These are phyloP conservation scores for Mortierella sp. DNA, from an alignment of 371 early-diverging fungal genomes.

Conservation along the genomic window DNA sequence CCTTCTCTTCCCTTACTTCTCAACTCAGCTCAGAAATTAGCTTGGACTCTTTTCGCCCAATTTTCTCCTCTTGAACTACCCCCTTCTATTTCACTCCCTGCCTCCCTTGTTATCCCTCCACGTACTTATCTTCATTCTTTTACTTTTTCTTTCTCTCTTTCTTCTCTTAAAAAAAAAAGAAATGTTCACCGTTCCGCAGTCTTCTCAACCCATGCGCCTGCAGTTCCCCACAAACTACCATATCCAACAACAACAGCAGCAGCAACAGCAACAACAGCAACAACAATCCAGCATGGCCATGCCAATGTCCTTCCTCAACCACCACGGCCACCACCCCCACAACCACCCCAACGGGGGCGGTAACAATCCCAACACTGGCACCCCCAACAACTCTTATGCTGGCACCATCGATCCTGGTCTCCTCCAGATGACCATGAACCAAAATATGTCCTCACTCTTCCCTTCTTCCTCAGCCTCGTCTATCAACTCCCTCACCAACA, in stretches of 20 bases:
- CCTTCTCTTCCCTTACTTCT: not conserved
- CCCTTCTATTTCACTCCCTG: not conserved
- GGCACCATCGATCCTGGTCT: constrained; percentile 57
- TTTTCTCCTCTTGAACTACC: too few relatives aligned
- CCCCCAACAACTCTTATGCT: constrained; percentile 50
- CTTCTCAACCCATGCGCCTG: constrained; percentile 29
- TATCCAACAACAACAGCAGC: constrained; percentile 49
- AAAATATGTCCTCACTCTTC: constrained; percentile 44
- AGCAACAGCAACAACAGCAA: constrained; percentile 43
- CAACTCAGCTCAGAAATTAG: not conserved
- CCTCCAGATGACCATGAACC: constrained; percentile 53
- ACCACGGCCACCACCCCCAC: constrained; percentile 23
- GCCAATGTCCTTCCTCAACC: constrained; percentile 50
- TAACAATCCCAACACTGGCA: constrained; percentile 28
- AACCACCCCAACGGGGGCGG: constrained; percentile 7
- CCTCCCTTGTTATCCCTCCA: not conserved
- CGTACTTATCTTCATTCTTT: constrained; percentile 4
- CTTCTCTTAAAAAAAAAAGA: not conserved
- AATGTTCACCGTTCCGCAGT: constrained; percentile 47
- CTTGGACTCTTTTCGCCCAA: not conserved
- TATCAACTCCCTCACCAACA: constrained; percentile 25
- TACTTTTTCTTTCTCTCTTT: constrained; percentile 4
- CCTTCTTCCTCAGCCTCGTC: constrained; percentile 39
- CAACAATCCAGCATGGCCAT: constrained; percentile 42
- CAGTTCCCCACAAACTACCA: constrained; percentile 34